Conservation (phyloP, 2,329 filamentous ascomycete genomes). For the Aspergillus calidoustus region DNA sequence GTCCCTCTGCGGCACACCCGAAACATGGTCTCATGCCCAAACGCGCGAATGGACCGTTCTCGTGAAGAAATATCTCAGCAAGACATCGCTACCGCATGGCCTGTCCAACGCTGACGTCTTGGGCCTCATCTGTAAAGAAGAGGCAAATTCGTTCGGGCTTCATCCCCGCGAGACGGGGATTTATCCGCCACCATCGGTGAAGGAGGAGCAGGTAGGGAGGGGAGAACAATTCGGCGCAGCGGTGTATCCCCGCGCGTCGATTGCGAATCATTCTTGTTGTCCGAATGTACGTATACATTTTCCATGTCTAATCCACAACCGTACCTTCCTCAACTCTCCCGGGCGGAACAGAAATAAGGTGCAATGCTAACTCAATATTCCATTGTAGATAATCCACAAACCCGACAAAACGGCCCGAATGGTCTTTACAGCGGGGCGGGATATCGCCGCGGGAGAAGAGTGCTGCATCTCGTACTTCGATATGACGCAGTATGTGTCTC, state of each 20-base stretch:
- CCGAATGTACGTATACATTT: slow-evolving; percentile 24
- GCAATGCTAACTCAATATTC: no score
- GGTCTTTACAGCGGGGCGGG: slow-evolving; percentile 35
- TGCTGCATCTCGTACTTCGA: slow-evolving; percentile 43
- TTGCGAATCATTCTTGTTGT: slow-evolving; percentile 29
- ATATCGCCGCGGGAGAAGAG: slow-evolving; percentile 36
- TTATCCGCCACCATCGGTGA: background rate
- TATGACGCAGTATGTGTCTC: slow-evolving; percentile 25
- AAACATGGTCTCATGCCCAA: slow-evolving; percentile 36
- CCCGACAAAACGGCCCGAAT: slow-evolving; percentile 35
- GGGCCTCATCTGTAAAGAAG: slow-evolving; percentile 26
- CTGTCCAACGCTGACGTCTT: slow-evolving; percentile 10
- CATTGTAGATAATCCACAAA: slow-evolving; percentile 34
- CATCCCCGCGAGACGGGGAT: slow-evolving; percentile 10
- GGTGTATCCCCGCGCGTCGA: slow-evolving; percentile 26
- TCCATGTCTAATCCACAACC: no score
- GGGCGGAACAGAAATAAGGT: no score
- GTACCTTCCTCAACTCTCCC: no score
- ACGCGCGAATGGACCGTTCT: slow-evolving; percentile 32
- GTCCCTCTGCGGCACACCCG: slow-evolving; percentile 34
- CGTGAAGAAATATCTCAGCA: slow-evolving; percentile 36
- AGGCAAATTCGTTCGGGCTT: slow-evolving; percentile 26
- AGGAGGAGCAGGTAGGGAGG: slow-evolving; percentile 3
- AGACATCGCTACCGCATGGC: slow-evolving; percentile 20
- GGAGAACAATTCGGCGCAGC: slow-evolving; percentile 28